These are phyloP conservation scores for Mucor racemosus DNA, from an alignment of 371 early-diverging fungal genomes.

Conservation along the genomic window DNA sequence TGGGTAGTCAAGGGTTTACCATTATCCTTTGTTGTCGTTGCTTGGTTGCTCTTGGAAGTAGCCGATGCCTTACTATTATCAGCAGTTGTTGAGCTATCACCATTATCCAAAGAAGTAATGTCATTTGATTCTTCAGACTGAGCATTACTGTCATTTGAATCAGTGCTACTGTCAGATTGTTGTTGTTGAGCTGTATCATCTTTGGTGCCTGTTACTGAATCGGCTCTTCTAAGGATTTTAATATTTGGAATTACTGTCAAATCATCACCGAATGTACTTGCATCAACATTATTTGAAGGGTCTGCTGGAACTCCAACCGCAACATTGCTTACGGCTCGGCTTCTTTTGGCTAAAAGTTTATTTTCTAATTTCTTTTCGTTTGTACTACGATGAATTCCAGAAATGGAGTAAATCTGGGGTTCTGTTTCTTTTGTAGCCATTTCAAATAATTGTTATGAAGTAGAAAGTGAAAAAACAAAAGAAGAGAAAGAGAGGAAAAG, in stretches of 20 bases:
- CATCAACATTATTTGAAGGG: background rate
- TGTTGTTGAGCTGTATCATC: background rate
- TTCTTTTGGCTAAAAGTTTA: background rate
- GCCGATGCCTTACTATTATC: background rate
- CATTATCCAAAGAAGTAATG: background rate
- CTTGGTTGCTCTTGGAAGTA: background rate
- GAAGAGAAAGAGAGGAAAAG: background rate
- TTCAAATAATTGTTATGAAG: background rate
- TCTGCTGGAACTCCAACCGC: background rate
- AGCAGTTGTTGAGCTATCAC: background rate
- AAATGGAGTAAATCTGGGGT: background rate
- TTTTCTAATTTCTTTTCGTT: background rate
- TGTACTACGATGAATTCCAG: conserved; percentile 6
- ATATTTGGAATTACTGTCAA: background rate
- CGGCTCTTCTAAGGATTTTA: background rate
- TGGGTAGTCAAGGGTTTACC: background rate
- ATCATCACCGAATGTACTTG: background rate
- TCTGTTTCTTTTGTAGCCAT: background rate
- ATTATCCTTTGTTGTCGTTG: background rate
- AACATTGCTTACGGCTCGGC: background rate
- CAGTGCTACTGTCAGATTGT: background rate
- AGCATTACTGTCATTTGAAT: background rate
- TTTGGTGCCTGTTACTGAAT: background rate
- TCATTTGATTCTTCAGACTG: background rate
- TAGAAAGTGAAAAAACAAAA: background rate